Conservation (phyloP, 2,329 filamentous ascomycete species). For the Metarhizium humberi region DNA sequence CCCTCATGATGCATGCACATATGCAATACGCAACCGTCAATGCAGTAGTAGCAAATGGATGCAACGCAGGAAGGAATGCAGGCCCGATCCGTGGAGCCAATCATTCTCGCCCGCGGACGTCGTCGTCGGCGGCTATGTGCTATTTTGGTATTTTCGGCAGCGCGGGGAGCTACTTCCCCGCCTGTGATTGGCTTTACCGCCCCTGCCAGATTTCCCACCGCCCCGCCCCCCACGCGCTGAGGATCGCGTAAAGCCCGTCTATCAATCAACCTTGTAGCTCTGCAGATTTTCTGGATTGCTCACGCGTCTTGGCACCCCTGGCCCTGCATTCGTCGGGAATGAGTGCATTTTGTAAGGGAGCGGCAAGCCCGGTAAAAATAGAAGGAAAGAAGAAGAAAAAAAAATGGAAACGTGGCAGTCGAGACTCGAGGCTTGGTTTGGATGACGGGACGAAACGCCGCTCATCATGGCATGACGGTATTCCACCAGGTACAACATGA, state of each 20-base stretch:
- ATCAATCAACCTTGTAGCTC: not conserved
- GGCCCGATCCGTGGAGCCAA: not conserved
- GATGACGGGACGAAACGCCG: too few relatives aligned
- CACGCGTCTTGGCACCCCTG: not conserved
- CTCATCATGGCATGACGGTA: too few relatives aligned
- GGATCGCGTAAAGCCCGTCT: too few relatives aligned
- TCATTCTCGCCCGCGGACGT: not conserved
- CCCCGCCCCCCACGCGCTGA: too few relatives aligned
- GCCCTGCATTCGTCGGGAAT: not conserved
- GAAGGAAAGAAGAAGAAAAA: not conserved
- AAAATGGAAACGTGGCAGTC: not conserved
- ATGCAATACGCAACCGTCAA: not conserved
- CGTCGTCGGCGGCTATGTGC: not conserved
- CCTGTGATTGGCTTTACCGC: not conserved
- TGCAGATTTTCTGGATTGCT: not conserved
- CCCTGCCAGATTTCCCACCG: too few relatives aligned
- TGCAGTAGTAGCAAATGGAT: not conserved
- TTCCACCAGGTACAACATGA: too few relatives aligned
- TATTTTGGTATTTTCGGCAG: conserved; percentile 2
- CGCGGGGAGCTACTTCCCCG: not conserved
- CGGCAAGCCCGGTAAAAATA: not conserved
- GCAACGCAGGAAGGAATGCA: not conserved
- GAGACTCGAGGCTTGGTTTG: too few relatives aligned
- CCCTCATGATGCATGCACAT: too few relatives aligned
- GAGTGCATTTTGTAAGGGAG: not conserved